Evolutionary conservation across 192 early-diverging fungal species (phyloP).

Genomic region (Glomus cerebriforme): DNA sequence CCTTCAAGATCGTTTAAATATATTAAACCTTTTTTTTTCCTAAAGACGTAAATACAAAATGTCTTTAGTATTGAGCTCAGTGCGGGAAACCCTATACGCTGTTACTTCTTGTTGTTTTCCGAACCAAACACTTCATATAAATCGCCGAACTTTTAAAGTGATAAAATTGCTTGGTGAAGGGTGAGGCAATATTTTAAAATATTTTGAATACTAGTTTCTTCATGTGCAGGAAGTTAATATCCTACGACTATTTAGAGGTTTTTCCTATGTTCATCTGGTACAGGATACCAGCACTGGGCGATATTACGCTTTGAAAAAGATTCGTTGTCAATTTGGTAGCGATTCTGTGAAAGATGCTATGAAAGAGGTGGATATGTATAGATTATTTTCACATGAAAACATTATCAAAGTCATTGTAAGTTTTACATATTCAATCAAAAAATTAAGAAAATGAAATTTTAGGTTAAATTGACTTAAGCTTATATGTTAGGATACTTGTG

Average conservation of each 20-base stretch:
- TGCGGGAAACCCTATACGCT: slow-evolving; percentile 12
- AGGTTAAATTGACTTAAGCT: slow-evolving; percentile 3
- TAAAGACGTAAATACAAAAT: no score
- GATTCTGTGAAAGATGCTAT: slow-evolving; percentile 62
- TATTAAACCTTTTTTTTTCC: no score
- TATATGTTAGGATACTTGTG: slow-evolving; percentile 51
- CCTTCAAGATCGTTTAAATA: no score
- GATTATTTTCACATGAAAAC: slow-evolving; percentile 63
- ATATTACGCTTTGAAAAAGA: slow-evolving; percentile 68
- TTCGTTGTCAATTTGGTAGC: slow-evolving; percentile 61
- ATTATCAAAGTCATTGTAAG: slow-evolving; percentile 64
- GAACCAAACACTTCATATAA: slow-evolving; percentile 57
- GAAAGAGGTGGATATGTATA: slow-evolving; percentile 70
- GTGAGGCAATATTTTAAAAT: slow-evolving; percentile 17
- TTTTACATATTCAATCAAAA: background rate
- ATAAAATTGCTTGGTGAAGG: slow-evolving; percentile 68
- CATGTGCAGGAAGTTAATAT: background rate
- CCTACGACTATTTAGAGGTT: slow-evolving; percentile 54
- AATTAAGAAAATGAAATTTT: background rate
- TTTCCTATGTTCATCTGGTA: slow-evolving; percentile 69
- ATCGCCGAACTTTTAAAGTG: slow-evolving; percentile 59
- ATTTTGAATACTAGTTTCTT: background rate
- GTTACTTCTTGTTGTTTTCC: slow-evolving; percentile 51
- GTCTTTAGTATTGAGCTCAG: background rate
- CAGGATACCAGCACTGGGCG: slow-evolving; percentile 49